Evolutionary conservation across 1,284 basidiomycete genomes (phyloP), one percentile per base, ranked within the genome.

Genomic region (Neonothopanus nambi): DNA sequence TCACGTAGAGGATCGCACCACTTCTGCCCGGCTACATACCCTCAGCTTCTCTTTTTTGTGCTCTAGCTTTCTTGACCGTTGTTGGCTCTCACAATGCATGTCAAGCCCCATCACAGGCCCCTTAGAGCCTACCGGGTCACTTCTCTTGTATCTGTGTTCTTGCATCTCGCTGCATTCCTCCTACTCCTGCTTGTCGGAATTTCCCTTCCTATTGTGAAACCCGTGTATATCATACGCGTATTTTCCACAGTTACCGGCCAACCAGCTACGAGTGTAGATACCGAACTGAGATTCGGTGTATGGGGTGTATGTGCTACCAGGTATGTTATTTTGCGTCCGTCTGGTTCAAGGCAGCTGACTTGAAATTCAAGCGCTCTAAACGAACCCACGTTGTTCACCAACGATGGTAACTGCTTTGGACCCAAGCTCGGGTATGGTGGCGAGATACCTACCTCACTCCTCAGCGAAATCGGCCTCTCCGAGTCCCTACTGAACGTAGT

Each of bases 101-200:
- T 67, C 64, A 64, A 68, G 56, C 46, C 63, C 35, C 55, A 67
- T 36, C 68, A 71, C 51, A 62, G 67, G n/a, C 79, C 79, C 3
- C 62, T 82, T 11, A 69, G 67, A 26, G 66, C 63, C 26, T 79
- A 85, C 61, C 68, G 72, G n/a, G 52, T 68, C 36, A 66, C 83
- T 52, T 81, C 80, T 17, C 58, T 75, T 48, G 57, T 74, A 20
- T 74, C 76, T 41, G 72, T 76, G 59, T 58, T 73, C 36, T 65
- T 81, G 20, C 77, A 84, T 45, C 62, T 86, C 52, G 61, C 67
- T 3, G 77, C 84, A 6, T 90, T 87, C 67, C 44, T 89, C n/a
- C 78, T 92, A 45, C 79, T 87, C 54, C 74, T 92, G 21, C 77
- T 92, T 53, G 84, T 89, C 51, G 86, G 84, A 4, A 70, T 92